phyloP scores from a whole-genome alignment of 768 basidiomycete species.

The Chiua virens region DNA sequence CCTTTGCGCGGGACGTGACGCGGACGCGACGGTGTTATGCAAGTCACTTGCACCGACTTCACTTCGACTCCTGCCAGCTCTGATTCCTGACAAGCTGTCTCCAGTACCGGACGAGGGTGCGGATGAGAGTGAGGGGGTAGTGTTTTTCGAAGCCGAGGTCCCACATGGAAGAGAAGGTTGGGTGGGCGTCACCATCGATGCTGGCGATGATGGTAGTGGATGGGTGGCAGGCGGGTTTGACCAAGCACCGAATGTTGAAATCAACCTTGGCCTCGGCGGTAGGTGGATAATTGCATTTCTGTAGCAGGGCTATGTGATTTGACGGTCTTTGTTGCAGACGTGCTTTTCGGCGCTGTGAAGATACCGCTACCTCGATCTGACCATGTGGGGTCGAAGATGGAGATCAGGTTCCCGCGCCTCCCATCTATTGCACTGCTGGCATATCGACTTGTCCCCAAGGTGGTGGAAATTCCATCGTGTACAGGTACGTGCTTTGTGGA shows the following conservation, averaged over 20 bases:
- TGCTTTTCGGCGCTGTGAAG: conserved; percentile 37
- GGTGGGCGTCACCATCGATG: conserved; percentile 55
- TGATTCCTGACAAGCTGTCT: conserved; percentile 51
- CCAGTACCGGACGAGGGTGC: conserved; percentile 67
- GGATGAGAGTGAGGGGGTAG: conserved; percentile 75
- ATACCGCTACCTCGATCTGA: conserved; percentile 33
- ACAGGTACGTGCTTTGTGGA: conserved; percentile 19
- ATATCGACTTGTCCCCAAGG: conserved; percentile 51
- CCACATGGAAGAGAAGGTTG: conserved; percentile 31
- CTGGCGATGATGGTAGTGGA: conserved; percentile 49
- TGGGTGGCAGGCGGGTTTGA: conserved; percentile 64
- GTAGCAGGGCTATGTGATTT: conserved; percentile 4
- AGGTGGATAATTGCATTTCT: conserved; percentile 11
- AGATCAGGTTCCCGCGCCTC: conserved; percentile 53
- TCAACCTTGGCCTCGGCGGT: conserved; percentile 45
- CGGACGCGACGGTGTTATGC: conserved; percentile 35
- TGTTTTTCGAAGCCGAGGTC: conserved; percentile 58
- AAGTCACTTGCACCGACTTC: conserved; percentile 41
- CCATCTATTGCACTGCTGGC: conserved; percentile 63
- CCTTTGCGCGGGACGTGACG: conserved; percentile 37
- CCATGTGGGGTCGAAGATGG: conserved; percentile 37
- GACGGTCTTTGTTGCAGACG: conserved; percentile 32
- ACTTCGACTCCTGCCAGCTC: conserved; percentile 65
- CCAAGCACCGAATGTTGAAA: conserved; percentile 30
- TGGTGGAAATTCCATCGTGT: conserved; percentile 24